Percentiles rank a stretch among this genome's conserved stretches.
These are phyloP conservation scores for Xylariaceae sp. DNA, from an alignment of 2,329 filamentous ascomycete species.

Conservation along the genomic window DNA sequence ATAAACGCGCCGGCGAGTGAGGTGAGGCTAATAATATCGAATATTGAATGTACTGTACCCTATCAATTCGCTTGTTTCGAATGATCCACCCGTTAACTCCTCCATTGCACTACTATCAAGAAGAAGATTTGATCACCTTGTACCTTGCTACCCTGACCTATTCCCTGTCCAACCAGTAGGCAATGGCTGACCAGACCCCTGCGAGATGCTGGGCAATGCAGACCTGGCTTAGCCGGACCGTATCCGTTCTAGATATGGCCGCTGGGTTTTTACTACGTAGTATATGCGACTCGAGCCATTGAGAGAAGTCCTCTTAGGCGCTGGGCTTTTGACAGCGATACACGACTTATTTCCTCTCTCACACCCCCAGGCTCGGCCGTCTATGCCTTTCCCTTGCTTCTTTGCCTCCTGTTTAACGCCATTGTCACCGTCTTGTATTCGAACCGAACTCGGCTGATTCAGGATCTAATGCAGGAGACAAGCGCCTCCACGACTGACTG, in stretches of 20 bases:
- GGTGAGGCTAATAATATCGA: conserved; percentile 45
- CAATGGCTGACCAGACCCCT: conserved; percentile 43
- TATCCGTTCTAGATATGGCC: conserved; percentile 49
- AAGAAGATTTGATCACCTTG: conserved; percentile 37
- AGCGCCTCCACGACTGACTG: conserved; percentile 35
- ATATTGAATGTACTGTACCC: conserved; percentile 28
- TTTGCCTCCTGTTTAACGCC: conserved; percentile 33
- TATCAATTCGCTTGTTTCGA: conserved; percentile 36
- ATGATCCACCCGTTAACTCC: conserved; percentile 36
- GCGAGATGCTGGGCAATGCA: conserved; percentile 39
- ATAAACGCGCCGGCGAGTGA: conserved; percentile 14
- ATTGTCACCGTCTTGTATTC: conserved; percentile 33
- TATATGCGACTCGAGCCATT: conserved; percentile 47
- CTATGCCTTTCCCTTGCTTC: conserved; percentile 34
- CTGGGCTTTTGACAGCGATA: conserved; percentile 41
- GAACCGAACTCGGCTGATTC: conserved; percentile 28
- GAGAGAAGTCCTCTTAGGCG: conserved; percentile 47
- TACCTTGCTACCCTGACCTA: conserved; percentile 38
- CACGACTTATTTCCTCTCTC: conserved; percentile 43
- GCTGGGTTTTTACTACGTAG: conserved; percentile 40
- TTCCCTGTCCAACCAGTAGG: conserved; percentile 41
- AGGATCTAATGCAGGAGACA: conserved; percentile 36
- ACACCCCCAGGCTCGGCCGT: conserved; percentile 35
- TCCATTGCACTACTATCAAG: conserved; percentile 30
- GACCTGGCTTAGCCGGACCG: conserved; percentile 46